phyloP scores from a whole-genome alignment of 2,329 filamentous ascomycete species.

The Calonectria leucothoes region DNA sequence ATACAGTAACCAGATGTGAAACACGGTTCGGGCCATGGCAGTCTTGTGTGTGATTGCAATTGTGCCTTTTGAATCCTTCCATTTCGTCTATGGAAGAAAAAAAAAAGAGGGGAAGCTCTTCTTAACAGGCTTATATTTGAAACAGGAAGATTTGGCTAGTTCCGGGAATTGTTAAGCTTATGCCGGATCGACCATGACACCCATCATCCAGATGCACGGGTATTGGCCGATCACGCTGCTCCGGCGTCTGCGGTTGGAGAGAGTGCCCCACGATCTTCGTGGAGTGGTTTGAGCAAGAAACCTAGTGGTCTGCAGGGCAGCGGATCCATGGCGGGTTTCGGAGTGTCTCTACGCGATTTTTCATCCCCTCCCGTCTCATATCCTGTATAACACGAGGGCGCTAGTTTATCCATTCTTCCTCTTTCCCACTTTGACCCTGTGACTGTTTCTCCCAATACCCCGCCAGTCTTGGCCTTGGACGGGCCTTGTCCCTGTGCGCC shows the following conservation, averaged over 20 bases:
- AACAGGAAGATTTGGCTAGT: neutral
- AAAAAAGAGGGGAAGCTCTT: neutral
- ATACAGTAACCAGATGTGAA: neutral
- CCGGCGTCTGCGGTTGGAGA: neutral
- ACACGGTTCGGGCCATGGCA: neutral
- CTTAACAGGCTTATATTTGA: neutral
- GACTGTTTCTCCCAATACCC: neutral
- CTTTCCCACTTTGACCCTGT: neutral
- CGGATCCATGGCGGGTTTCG: conserved; percentile 27
- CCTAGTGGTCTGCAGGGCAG: conserved; percentile 10
- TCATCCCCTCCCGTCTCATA: neutral
- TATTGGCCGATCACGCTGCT: neutral
- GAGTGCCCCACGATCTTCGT: neutral
- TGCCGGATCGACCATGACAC: neutral
- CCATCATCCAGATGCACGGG: neutral
- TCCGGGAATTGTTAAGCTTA: neutral
- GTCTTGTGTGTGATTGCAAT: neutral
- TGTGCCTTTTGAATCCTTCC: neutral
- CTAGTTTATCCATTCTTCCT: neutral
- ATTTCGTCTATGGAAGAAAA: neutral
- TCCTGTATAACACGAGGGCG: neutral
- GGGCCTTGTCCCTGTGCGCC: neutral
- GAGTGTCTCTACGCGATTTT: neutral
- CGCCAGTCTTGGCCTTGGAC: neutral
- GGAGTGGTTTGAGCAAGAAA: neutral